Base-by-base conservation (phyloP, 1,139 yeast species). In the Pneumocystis canis region DNA sequence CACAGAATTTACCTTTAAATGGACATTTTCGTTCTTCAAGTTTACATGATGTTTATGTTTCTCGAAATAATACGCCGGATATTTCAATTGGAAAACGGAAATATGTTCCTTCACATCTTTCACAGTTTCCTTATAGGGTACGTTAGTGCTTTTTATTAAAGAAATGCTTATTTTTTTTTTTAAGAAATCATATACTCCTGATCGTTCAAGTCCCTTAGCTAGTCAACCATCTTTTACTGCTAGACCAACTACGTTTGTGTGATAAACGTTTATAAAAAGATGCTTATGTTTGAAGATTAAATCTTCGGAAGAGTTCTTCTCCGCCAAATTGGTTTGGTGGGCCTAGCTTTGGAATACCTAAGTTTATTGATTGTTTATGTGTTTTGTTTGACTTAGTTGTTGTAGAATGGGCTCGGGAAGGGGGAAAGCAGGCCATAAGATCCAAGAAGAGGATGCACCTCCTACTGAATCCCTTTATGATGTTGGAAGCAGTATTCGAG, bases 281-380 rank as follows among this genome's bases (percentile, higher is more conserved):
- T 47, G 3, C 54, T 47, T 11, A 25, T 9, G 1, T 47, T 40
- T 9, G 11, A 47, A 47, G 54, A 11, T 47, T 31, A 28, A 47
- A 4, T 47, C 3, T 25, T 1, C 31, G 28, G 18, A 60, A 62
- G 25, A 56, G 33, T 18, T 61, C 63, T 9, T 64, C 65, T 6
- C 63, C 66, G 18, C 56, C 63, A 4, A 53, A 61, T 2, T 35
- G 56, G 37, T 64, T 63, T 37, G 66, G 66, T 6, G 66, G 66
- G 1, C 65, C 66, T 28, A 61, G 66, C 28, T 64, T 64, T 59
- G 66, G 66, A 56, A 64, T 65, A 1, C 66, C 66, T 14, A 64
- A 64, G 56, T 60, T 60, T 1, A 16, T 60, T 3, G 4, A 47
- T 20, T 3, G 3, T 41, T 16, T 1, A 16, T 20, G 18, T 18